Evolutionary conservation across 345 rosid species (phyloP), one percentile per base, ranked within the genome.

Genomic region (Pistacia atlantica): DNA sequence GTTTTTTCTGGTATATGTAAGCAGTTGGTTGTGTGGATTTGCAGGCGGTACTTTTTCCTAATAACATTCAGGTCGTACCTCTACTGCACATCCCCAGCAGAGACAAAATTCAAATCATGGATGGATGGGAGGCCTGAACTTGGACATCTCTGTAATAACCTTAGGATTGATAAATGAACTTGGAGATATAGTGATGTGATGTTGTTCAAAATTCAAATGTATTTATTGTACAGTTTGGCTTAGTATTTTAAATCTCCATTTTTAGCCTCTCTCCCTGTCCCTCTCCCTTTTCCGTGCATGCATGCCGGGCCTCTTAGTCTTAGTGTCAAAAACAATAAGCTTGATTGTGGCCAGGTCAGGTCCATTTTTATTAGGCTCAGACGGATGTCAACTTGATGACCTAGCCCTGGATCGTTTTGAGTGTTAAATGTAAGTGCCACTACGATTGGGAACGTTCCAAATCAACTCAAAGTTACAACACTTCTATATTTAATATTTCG

Each of bases 111-210:
- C 79, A 18, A 83, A 54, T 79, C 88, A 20, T 95, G 99, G 99
- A 90, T 93, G 95, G 78, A 86, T 20, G 89, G 92, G 2, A 90
- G 98, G 66, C 99, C 99, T 9, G 99, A 95, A 79, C 96, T 95
- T 37, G 93, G 97, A 72, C 90, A 93, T 86, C 97, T 95, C 64
- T 92, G 95, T 84, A 88, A 89, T 75, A 90, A 90, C 77, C 92
- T 95, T 66, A 90, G 95, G 79, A 92, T 95, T 61, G 95, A 92
- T 74, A 89, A 89, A 78, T 94, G 78, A 25, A 25, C 25, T 25
- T 25, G 25, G 25, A 63, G 55, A 42, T 54, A 65, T 63, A 56
- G 69, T 54, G 62, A 69, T 76, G 67, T 52, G 65, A 68, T 77
- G 49, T 49, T 56, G 25, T 77, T 35, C 13, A 51, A 37, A 67